These are phyloP conservation scores for Globisporangium paddicum DNA, from an alignment of 352 stramenopile species.

Conservation along the genomic window DNA sequence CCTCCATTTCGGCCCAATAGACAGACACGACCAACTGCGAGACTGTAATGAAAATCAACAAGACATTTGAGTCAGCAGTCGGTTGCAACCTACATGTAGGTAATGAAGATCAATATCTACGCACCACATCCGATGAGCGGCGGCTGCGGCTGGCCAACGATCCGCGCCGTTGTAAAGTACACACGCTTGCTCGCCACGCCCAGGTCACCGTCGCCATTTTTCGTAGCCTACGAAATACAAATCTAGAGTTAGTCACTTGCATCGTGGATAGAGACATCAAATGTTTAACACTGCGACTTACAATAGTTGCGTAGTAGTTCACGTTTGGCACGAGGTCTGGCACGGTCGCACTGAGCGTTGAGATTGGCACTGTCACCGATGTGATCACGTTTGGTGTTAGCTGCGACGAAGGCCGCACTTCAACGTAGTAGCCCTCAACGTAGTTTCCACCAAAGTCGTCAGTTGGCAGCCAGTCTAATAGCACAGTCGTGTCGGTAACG, in stretches of 20 bases:
- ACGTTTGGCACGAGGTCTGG: slow-evolving; percentile 16
- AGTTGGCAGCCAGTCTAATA: slow-evolving; percentile 30
- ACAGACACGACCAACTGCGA: slow-evolving; percentile 25
- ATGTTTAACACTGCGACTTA: slow-evolving; percentile 17
- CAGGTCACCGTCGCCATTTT: slow-evolving; percentile 20
- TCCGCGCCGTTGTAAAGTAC: slow-evolving; percentile 33
- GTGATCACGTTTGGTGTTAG: not conserved
- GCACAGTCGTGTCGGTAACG: slow-evolving; percentile 13
- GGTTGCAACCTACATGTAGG: not conserved
- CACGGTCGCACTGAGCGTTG: slow-evolving; percentile 19
- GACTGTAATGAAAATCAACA: slow-evolving; percentile 13
- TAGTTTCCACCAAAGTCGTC: slow-evolving; percentile 43
- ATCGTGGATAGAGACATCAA: not conserved
- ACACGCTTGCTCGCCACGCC: slow-evolving; percentile 32
- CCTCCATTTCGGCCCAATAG: slow-evolving; percentile 25
- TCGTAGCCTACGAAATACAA: slow-evolving; percentile 17
- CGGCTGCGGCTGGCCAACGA: slow-evolving; percentile 30
- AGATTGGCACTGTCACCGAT: slow-evolving; percentile 12
- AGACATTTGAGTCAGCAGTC: not conserved
- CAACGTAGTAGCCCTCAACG: slow-evolving; percentile 31
- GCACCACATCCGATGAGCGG: slow-evolving; percentile 49
- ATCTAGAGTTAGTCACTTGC: not conserved
- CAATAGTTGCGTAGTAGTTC: slow-evolving; percentile 42
- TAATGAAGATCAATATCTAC: slow-evolving; percentile 2
- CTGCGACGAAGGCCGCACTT: slow-evolving; percentile 13